Evolutionary conservation across 2,329 filamentous ascomycete genomes (phyloP).

Genomic region (Triangularia setosa): DNA sequence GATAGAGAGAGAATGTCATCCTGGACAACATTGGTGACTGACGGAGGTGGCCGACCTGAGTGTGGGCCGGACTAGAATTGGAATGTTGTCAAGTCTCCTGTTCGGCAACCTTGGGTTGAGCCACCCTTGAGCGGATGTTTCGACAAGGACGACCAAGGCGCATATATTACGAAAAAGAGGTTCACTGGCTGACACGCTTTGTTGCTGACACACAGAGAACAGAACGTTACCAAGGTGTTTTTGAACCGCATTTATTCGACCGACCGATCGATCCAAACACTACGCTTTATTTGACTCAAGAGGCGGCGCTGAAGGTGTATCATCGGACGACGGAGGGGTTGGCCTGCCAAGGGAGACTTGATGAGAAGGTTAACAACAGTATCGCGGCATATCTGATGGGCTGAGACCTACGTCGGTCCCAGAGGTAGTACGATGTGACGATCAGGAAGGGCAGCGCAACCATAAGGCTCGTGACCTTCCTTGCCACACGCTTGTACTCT

Average conservation of each 20-base stretch:
- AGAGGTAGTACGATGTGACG: conserved; percentile 53
- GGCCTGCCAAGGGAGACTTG: neutral
- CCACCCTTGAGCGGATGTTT: neutral
- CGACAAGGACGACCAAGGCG: neutral
- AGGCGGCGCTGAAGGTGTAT: neutral
- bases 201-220: neutral
- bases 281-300: neutral
- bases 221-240: neutral
- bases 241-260: neutral
- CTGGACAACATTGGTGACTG: neutral
- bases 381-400: neutral
- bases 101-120: neutral
- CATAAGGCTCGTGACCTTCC: conserved; percentile 45
- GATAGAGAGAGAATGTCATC: neutral
- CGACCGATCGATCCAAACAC: neutral
- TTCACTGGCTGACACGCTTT: neutral
- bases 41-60: neutral
- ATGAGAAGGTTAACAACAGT: neutral
- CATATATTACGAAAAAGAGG: neutral
- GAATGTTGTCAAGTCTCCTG: neutral
- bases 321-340: neutral
- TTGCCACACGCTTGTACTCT: conserved; percentile 42
- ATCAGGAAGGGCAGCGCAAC: conserved; percentile 52
- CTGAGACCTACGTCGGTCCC: conserved; percentile 43
- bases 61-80: neutral